Evolutionary conservation across 2,329 filamentous ascomycete genomes (phyloP), one percentile per base, ranked within the genome.

Genomic region (Fusarium nurragi): DNA sequence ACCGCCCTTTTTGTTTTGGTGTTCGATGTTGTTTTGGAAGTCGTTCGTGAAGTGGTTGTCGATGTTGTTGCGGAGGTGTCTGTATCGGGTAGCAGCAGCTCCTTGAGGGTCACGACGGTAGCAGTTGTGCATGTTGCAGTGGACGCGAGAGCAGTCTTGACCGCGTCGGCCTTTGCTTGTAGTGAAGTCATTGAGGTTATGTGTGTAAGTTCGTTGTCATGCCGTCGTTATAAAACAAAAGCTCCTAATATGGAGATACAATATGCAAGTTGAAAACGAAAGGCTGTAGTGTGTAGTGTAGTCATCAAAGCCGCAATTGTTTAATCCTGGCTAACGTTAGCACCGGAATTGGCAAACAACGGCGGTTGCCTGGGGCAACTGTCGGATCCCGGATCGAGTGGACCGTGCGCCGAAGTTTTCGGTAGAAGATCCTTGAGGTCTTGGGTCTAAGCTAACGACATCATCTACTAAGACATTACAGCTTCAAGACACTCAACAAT

Each of bases 61-160:
- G 73, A 53, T 52, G 68, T 64, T 28, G 71, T 55, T 16, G 68
- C 54, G n/a, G 70, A 45, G 32, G 49, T 47, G 40, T 77, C 76
- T 50, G 69, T 16, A 12, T 79, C 78, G 28, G 71, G 66, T 16
- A 76, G 74, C 7, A 84, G 75, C 21, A 84, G 74, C 50, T 83
- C 80, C 69, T 82, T 83, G 56, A 84, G 72, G 3, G 76, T 74
- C 22, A 82, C 80, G 30, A 82, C 80, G 26, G 79, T 82, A 4
- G 80, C 73, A 21, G 81, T 75, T 39, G 84, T 85, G 75, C 85
- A 88, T 67, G 81, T 86, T 43, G 82, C 76, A 13, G 80, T 79
- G 51, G 82, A 84, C 61, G 82, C 77, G 64, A 87, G 76, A 38
- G 84, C 84, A 60, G 78, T 77, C 71, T 86, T 87, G 71, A 86